Evolutionary conservation across 495 filamentous ascomycete species (phyloP).

Genomic region (Durotheca rogersii): DNA sequence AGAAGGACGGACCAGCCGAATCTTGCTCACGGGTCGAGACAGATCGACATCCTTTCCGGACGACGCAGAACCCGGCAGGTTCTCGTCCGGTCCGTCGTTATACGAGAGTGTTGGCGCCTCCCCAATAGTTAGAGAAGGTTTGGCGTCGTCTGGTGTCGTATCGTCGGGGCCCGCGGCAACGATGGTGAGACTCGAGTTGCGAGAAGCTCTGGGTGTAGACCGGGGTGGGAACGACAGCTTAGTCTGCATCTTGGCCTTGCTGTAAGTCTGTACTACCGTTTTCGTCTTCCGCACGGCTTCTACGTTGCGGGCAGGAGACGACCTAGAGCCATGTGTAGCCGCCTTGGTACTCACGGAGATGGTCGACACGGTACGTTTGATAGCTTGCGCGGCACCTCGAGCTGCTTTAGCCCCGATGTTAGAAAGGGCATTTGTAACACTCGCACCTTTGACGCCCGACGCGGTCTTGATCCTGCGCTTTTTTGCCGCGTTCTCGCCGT

Average conservation of each 20-base stretch:
- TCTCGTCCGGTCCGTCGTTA: not conserved
- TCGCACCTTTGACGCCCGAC: slow-evolving; percentile 38
- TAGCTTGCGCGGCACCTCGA: slow-evolving; percentile 32
- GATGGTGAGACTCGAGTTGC: slow-evolving; percentile 30
- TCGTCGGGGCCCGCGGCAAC: slow-evolving; percentile 19
- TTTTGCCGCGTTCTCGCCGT: slow-evolving; percentile 35
- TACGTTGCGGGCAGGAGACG: slow-evolving; percentile 23
- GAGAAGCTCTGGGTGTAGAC: slow-evolving; percentile 28
- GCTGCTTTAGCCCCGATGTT: slow-evolving; percentile 30
- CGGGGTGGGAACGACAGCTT: slow-evolving; percentile 20
- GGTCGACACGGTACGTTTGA: slow-evolving; percentile 42
- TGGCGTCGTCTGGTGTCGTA: not conserved
- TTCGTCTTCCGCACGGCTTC: slow-evolving; percentile 33
- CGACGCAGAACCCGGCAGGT: slow-evolving; percentile 2
- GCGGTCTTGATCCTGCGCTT: slow-evolving; percentile 44
- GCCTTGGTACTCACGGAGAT: slow-evolving; percentile 42
- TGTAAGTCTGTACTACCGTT: slow-evolving; percentile 31
- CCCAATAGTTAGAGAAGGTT: not conserved
- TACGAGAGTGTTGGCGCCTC: slow-evolving; percentile 6
- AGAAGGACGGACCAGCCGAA: slow-evolving; percentile 23
- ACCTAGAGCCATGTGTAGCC: slow-evolving; percentile 27
- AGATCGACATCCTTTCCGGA: slow-evolving; percentile 13
- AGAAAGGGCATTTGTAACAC: slow-evolving; percentile 30
- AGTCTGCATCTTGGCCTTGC: slow-evolving; percentile 31
- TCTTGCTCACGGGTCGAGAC: slow-evolving; percentile 14